phyloP scores from a whole-genome alignment of 345 rosid genomes.

The Psidium friedrichsthalianum region DNA sequence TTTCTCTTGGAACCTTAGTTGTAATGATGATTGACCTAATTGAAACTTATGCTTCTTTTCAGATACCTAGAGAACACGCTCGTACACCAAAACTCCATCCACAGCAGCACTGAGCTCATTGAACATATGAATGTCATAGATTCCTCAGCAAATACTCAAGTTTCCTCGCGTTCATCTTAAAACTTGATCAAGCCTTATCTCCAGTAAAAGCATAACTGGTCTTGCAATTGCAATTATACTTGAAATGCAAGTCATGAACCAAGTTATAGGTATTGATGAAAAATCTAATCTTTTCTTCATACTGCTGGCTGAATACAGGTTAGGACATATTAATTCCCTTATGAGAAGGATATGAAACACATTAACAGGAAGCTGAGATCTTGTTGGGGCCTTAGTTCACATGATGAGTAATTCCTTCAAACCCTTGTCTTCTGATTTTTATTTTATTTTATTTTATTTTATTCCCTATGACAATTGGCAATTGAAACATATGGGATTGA shows the following conservation, averaged over 20 bases:
- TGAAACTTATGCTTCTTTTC: conserved; percentile 5
- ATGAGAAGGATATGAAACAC: conserved; percentile 96
- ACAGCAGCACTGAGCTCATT: conserved; percentile 37
- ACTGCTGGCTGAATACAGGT: conserved; percentile 24
- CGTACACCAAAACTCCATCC: conserved; percentile 44
- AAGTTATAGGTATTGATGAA: neutral
- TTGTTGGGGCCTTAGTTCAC: conserved; percentile 78
- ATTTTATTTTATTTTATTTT: neutral
- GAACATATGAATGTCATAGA: conserved; percentile 46
- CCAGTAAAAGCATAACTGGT: neutral
- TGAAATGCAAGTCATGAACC: neutral
- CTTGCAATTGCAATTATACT: neutral
- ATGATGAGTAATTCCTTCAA: conserved; percentile 50
- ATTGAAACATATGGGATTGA: neutral
- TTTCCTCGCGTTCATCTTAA: neutral
- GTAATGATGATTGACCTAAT: neutral
- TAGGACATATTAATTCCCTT: conserved; percentile 54
- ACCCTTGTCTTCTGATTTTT: neutral
- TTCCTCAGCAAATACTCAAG: conserved; percentile 34
- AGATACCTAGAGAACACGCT: conserved; percentile 56
- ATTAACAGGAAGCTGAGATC: conserved; percentile 85
- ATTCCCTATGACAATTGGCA: neutral
- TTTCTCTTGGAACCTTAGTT: neutral
- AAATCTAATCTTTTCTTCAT: neutral
- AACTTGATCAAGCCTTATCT: neutral